Conservation (phyloP, 495 filamentous ascomycete genomes). For the Hyaloscypha variabilis region DNA sequence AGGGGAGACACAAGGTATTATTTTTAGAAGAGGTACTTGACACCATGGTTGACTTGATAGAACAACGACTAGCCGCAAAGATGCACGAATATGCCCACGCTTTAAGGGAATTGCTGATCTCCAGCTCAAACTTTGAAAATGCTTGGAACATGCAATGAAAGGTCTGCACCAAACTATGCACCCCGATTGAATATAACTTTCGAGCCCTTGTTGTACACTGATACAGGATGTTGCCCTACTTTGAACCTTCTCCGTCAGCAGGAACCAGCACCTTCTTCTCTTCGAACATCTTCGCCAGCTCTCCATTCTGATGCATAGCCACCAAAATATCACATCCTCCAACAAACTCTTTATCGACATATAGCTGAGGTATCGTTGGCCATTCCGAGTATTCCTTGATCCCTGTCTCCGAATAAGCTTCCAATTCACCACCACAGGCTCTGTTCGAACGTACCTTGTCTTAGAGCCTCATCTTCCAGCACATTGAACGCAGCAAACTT, state of each 20-base stretch:
- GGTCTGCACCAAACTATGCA: background rate
- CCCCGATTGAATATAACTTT: background rate
- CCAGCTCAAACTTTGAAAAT: background rate
- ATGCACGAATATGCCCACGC: no score
- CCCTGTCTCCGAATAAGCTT: constrained; percentile 51
- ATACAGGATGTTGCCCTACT: constrained; percentile 4
- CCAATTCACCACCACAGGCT: background rate
- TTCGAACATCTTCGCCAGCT: constrained; percentile 86
- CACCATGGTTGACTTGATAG: no score
- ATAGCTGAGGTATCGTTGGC: constrained; percentile 97
- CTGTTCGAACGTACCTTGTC: constrained; percentile 66
- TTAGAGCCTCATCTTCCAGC: constrained; percentile 83
- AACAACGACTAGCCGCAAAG: no score
- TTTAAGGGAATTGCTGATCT: no score
- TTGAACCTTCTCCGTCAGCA: constrained; percentile 33
- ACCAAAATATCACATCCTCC: constrained; percentile 97
- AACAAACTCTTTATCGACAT: constrained; percentile 92
- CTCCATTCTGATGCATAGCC: constrained; percentile 96
- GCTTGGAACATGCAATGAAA: background rate
- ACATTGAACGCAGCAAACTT: constrained; percentile 99
- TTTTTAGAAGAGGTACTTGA: no score
- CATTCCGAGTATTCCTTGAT: constrained; percentile 99
- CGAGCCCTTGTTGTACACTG: constrained; percentile 20
- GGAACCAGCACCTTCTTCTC: constrained; percentile 81
- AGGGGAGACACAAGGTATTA: no score